These are phyloP conservation scores for Lecanoromycetidae sp. DNA, from an alignment of 2,329 filamentous ascomycete genomes.

Conservation along the genomic window DNA sequence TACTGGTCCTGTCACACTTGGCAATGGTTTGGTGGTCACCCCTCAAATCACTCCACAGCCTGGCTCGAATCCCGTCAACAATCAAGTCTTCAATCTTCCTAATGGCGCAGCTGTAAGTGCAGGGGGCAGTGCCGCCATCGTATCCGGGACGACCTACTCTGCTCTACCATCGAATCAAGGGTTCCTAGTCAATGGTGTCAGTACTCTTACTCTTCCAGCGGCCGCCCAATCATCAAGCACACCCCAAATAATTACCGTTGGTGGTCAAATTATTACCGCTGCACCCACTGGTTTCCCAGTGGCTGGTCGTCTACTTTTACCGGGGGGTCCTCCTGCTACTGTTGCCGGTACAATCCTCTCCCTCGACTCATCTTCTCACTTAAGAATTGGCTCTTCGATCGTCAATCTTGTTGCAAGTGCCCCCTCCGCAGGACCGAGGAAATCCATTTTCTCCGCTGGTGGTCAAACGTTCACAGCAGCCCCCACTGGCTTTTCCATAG, in stretches of 20 bases:
- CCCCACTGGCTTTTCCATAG: neutral
- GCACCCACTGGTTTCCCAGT: neutral
- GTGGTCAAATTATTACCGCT: constrained; percentile 1
- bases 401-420: neutral
- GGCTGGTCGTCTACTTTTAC: neutral
- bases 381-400: constrained; percentile 1
- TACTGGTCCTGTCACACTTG: constrained; percentile 1
- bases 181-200: constrained; percentile 1
- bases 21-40: constrained; percentile 8
- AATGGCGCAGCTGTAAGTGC: constrained; percentile 4
- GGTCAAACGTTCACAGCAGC: neutral
- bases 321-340: neutral
- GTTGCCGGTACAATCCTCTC: neutral
- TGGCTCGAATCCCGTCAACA: neutral
- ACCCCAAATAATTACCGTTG: neutral
- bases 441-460: neutral
- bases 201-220: neutral
- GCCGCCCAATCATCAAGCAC: neutral
- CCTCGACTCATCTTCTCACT: neutral
- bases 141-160: constrained; percentile 3
- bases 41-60: neutral
- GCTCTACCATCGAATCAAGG: constrained; percentile 1
- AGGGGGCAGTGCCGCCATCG: neutral
- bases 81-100: neutral
- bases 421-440: neutral